These are phyloP conservation scores for Thelephora terrestris DNA, from an alignment of 1,284 basidiomycete species.

Conservation along the genomic window DNA sequence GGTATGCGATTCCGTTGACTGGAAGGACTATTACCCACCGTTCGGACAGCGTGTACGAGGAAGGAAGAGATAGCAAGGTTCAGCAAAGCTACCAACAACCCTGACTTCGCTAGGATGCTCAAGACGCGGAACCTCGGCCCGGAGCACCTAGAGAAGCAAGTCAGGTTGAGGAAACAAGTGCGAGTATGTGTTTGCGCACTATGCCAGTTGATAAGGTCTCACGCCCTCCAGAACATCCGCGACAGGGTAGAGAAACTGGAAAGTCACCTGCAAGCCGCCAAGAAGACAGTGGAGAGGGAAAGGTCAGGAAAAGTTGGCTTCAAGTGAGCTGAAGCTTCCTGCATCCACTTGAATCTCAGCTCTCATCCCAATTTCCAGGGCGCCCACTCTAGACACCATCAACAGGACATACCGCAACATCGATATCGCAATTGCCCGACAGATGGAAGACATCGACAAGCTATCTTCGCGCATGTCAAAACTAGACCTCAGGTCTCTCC, in stretches of 20 bases:
- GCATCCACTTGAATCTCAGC: not conserved
- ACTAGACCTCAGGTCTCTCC: conserved; percentile 31
- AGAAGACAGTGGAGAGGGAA: conserved; percentile 56
- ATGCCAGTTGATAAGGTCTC: not conserved
- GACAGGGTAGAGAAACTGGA: conserved; percentile 73
- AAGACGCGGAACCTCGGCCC: conserved; percentile 77
- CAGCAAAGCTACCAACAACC: conserved; percentile 63
- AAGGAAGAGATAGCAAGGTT: conserved; percentile 71
- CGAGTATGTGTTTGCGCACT: conserved; percentile 33
- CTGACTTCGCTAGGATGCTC: conserved; percentile 73
- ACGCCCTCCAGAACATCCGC: conserved; percentile 40
- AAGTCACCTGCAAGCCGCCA: conserved; percentile 56
- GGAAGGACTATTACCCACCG: not conserved
- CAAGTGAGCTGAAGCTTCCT: conserved; percentile 34
- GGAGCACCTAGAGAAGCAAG: conserved; percentile 79
- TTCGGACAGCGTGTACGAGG: conserved; percentile 49
- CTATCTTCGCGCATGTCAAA: conserved; percentile 47
- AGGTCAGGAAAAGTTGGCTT: conserved; percentile 55
- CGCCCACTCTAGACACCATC: conserved; percentile 77
- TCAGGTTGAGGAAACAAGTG: conserved; percentile 59
- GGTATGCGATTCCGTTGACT: conserved; percentile 26
- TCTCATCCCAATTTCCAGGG: conserved; percentile 30
- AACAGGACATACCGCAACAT: conserved; percentile 81
- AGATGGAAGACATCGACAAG: conserved; percentile 45
- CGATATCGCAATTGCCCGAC: conserved; percentile 55